Conservation (phyloP, 2,329 filamentous ascomycete genomes). For the Botrytis pseudocinerea region DNA sequence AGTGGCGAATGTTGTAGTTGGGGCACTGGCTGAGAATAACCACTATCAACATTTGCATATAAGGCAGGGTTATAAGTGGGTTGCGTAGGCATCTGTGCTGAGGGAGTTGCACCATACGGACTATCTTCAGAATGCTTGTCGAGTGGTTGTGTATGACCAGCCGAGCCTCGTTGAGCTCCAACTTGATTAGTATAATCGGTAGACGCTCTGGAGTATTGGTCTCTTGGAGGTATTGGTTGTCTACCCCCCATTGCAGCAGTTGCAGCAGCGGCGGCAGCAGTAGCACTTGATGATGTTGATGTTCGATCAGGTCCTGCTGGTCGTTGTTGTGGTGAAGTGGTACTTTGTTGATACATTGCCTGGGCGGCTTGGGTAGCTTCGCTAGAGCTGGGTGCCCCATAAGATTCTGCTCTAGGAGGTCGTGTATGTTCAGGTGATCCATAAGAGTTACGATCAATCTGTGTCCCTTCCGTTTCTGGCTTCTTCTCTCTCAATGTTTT, state of each 20-base stretch:
- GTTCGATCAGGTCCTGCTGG: constrained; percentile 54
- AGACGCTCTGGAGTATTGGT: constrained; percentile 36
- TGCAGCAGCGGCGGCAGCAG: constrained; percentile 59
- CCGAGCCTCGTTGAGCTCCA: constrained; percentile 28
- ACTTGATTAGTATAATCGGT: constrained; percentile 34
- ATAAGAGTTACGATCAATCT: constrained; percentile 36
- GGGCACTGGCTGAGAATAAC: constrained; percentile 46
- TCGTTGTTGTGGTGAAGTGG: constrained; percentile 49
- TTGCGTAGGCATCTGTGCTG: constrained; percentile 50
- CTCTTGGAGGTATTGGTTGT: constrained; percentile 32
- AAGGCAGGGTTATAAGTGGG: constrained; percentile 76
- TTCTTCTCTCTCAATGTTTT: constrained; percentile 37
- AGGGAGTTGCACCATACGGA: constrained; percentile 37
- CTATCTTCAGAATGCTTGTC: constrained; percentile 34
- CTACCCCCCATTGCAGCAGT: constrained; percentile 47
- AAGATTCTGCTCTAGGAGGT: constrained; percentile 41
- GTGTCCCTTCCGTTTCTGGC: constrained; percentile 26
- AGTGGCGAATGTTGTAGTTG: constrained; percentile 33
- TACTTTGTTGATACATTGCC: constrained; percentile 55
- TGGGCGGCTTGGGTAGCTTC: constrained; percentile 66
- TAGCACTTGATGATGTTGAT: constrained; percentile 52
- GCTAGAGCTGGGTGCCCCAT: constrained; percentile 45
- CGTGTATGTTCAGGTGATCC: constrained; percentile 35
- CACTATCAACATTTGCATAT: constrained; percentile 65
- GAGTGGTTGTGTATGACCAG: constrained; percentile 31